phyloP scores from a whole-genome alignment of 2,329 filamentous ascomycete species.

The Trichoderma koningii region DNA sequence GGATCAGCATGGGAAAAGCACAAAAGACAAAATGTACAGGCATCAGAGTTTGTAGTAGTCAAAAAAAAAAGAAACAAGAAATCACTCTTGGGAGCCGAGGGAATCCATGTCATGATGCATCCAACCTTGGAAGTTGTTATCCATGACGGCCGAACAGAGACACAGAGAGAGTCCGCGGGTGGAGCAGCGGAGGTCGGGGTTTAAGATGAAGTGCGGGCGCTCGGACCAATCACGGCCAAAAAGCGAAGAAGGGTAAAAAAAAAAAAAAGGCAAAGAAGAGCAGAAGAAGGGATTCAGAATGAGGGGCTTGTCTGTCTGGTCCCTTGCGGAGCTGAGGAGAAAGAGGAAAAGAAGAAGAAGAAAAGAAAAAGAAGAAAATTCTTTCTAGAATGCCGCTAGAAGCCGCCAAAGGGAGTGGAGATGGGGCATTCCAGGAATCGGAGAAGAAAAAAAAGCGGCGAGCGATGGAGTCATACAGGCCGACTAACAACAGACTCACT shows the following conservation, averaged over 20 bases:
- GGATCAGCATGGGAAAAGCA: too few species aligned
- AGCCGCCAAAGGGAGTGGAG: not conserved
- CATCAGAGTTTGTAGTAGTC: too few species aligned
- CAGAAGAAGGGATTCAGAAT: too few species aligned
- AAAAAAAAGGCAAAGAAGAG: not conserved
- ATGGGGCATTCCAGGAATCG: not conserved
- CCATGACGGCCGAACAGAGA: too few species aligned
- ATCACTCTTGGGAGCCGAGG: not conserved
- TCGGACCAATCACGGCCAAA: not conserved
- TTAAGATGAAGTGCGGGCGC: constrained; percentile 20
- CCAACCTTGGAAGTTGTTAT: too few species aligned
- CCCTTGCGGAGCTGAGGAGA: not conserved
- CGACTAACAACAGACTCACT: too few species aligned
- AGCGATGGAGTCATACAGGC: not conserved
- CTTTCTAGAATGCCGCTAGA: constrained; percentile 26
- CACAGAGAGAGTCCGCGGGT: not conserved
- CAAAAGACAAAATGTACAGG: too few species aligned
- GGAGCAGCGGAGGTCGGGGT: constrained; percentile 21
- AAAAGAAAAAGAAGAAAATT: not conserved
- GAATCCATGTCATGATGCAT: not conserved
- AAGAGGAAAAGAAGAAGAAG: not conserved
- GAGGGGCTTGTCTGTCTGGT: not conserved
- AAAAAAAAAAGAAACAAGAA: too few species aligned
- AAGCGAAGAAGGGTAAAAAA: not conserved
- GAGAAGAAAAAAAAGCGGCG: not conserved